These are phyloP conservation scores for Phascolomyces articulosus DNA, from an alignment of 371 early-diverging fungal genomes.

Conservation along the genomic window DNA sequence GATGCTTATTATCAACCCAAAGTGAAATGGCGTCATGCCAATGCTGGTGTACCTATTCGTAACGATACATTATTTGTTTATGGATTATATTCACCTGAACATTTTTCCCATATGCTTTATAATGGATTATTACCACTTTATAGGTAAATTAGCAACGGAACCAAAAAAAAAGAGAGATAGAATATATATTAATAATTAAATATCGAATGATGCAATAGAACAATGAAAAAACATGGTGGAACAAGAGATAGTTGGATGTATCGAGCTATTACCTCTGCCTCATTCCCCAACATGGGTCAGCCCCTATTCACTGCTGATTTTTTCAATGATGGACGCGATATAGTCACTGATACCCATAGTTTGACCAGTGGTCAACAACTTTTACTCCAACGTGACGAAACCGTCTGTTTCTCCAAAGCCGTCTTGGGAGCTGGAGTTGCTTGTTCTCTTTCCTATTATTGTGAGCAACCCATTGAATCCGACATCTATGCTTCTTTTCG, in stretches of 20 bases:
- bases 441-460: conserved; percentile 47
- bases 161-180: neutral
- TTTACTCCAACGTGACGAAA: conserved; percentile 23
- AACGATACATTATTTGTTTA: conserved; percentile 55
- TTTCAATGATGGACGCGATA: conserved; percentile 35
- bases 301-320: conserved; percentile 30
- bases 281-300: conserved; percentile 5
- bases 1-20: conserved; percentile 46
- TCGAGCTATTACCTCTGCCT: conserved; percentile 20
- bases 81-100: conserved; percentile 47
- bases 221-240: conserved; percentile 30
- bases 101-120: conserved; percentile 54
- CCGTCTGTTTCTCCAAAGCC: conserved; percentile 53
- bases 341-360: conserved; percentile 34
- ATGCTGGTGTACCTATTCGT: conserved; percentile 6
- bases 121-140: conserved; percentile 57
- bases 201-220: conserved; percentile 26
- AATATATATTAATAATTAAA: neutral
- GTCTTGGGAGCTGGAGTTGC: conserved; percentile 52
- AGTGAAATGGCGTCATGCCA: conserved; percentile 7
- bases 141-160: conserved; percentile 17
- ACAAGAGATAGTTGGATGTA: conserved; percentile 34
- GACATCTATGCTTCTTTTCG: conserved; percentile 39
- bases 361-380: conserved; percentile 33
- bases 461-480: conserved; percentile 41